Evolutionary conservation across 2,329 filamentous ascomycete species (phyloP), one percentile per base, ranked within the genome.

Genomic region (Dendryphion nanum): DNA sequence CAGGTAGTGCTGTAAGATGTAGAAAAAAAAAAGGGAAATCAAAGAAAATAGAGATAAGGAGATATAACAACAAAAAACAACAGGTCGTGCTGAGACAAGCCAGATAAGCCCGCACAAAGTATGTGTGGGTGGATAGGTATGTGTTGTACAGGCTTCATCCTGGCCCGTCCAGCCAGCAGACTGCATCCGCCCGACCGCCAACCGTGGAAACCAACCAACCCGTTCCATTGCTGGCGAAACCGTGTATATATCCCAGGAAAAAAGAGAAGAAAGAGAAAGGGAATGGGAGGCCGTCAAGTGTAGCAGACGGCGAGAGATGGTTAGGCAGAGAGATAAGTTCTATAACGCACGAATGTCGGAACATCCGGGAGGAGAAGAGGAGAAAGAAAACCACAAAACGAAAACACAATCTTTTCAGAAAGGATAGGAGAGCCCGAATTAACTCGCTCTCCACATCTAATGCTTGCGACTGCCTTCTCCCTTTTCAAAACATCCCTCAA

Each of bases 381-480:
- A 43, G 24, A 37, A 35, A 36, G 33, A 41, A 44, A 37, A 53
- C 34, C 18, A 18, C 34, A 32, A 36, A 44, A 42, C 42, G 50
- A 45, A 36, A 40, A 41, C 44, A 52, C 41, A 50, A 48, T 55
- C 52, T 51, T 57, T 45, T 53, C 53, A 52, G 45, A 48, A 40
- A 48, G 38, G 35, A 42, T 40, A 20, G 30, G 32, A 42, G n/a
- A 51, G 51, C 50, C 42, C 36, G 55, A 62, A 28, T 56, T 47
- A 58, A 56, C 57, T 40, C 42, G 45, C 49, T 41, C 42, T 26
- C 40, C 38, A 37, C 29, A 8, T 47, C 51, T 53, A 63, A 45
- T 64, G 60, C 48, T 60, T 61, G 35, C 56, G 59, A 48, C 61
- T 64, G 32, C 50, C 56, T 43, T 63, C 62, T 14, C 52, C 59